phyloP scores from a whole-genome alignment of 1,284 basidiomycete species.

The Pseudozyma hubeiensis region DNA sequence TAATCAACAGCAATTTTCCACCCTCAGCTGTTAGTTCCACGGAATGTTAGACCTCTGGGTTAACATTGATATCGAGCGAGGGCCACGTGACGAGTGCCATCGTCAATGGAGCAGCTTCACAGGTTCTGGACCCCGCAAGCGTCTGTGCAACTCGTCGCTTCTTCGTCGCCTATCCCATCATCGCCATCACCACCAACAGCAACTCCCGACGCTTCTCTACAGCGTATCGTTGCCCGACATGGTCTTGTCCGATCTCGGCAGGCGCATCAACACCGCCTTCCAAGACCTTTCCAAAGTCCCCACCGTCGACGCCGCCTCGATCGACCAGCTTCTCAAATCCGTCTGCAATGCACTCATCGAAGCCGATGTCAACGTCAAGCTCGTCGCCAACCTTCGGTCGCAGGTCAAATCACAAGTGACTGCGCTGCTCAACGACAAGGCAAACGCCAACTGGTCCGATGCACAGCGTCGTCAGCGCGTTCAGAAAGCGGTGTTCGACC shows the following conservation, averaged over 20 bases:
- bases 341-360: conserved; percentile 93
- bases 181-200: neutral
- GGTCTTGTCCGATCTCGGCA: conserved; percentile 96
- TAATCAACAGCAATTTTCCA: too few relatives aligned
- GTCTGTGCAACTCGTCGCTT: neutral
- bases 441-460: conserved; percentile 57
- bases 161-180: neutral
- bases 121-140: conserved; percentile 1
- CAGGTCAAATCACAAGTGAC: conserved; percentile 81
- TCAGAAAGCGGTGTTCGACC: conserved; percentile 83
- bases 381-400: conserved; percentile 85
- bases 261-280: conserved; percentile 91
- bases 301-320: conserved; percentile 79
- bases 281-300: conserved; percentile 84
- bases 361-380: conserved; percentile 97
- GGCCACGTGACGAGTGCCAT: neutral
- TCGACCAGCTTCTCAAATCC: conserved; percentile 81
- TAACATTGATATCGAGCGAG: too few relatives aligned
- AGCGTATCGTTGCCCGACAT: conserved; percentile 71
- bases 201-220: neutral
- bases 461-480: conserved; percentile 63
- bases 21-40: too few relatives aligned
- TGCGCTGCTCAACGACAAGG: conserved; percentile 69
- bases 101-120: neutral
- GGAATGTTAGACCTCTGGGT: neutral